Evolutionary conservation across 441 rosid species (phyloP).

Genomic region (Pelargonium cotyledonis): DNA sequence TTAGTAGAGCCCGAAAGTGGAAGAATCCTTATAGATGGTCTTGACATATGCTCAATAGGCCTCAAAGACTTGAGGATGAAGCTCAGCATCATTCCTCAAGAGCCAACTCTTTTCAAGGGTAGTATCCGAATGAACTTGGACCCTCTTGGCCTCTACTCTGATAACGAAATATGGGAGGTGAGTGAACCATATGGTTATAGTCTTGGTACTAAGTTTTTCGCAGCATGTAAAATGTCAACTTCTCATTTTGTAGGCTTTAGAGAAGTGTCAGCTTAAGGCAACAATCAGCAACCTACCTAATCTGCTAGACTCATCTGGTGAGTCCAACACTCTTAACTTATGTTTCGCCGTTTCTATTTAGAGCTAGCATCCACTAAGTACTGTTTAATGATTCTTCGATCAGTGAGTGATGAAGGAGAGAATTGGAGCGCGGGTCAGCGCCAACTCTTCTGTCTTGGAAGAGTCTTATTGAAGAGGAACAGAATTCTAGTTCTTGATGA

Average conservation of each 20-base stretch:
- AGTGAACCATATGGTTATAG: conserved; percentile 13
- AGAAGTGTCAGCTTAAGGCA: conserved; percentile 77
- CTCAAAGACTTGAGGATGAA: conserved; percentile 73
- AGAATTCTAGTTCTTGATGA: conserved; percentile 75
- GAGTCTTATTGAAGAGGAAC: conserved; percentile 67
- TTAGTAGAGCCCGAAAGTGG: conserved; percentile 77
- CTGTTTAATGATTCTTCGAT: conserved; percentile 7
- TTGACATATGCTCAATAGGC: conserved; percentile 68
- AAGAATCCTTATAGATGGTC: conserved; percentile 53
- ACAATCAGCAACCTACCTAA: conserved; percentile 59
- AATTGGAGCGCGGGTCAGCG: conserved; percentile 94
- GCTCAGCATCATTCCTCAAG: conserved; percentile 91
- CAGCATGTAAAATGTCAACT: too few relatives aligned
- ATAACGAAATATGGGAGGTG: conserved; percentile 76
- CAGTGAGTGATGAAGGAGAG: conserved; percentile 86
- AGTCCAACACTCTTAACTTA: neutral
- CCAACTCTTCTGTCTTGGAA: conserved; percentile 82
- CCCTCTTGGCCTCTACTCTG: conserved; percentile 68
- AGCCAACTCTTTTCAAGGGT: conserved; percentile 74
- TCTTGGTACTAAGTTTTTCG: neutral
- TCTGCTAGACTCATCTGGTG: conserved; percentile 73
- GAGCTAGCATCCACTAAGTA: too few relatives aligned
- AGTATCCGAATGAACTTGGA: conserved; percentile 73
- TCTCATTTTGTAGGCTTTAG: conserved; percentile 48
- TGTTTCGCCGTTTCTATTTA: neutral